Base-by-base conservation (phyloP, 352 stramenopile genomes). In the Globisporangium sylvaticum region DNA sequence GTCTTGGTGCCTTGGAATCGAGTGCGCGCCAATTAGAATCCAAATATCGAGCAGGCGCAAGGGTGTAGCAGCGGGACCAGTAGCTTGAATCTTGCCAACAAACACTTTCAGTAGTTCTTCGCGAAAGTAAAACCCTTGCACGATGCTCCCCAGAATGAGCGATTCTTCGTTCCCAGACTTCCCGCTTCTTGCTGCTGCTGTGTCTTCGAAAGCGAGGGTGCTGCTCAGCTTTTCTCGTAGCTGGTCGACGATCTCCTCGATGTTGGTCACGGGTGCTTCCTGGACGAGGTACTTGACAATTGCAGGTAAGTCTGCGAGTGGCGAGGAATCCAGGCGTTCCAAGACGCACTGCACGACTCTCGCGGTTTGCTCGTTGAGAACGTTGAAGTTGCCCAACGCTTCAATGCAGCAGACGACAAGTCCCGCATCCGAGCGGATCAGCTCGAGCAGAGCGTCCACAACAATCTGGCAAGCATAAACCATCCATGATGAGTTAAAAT, bases 271-370 rank as follows among this genome's bases (percentile, higher is more conserved):
- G 1, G 81, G 76, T 2, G 78, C 71, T 53, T 85, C 77, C 65
- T 88, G 78, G 0, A 90, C 71, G 27, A 90, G 75, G 58, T 88
- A 90, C 57, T 83, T 85, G 62, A 90, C 78, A 50, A 90, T 80
- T n/a, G 70, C 71, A 0, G 81, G 79, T 5, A 90, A 63, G 55
- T 90, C 81, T 0, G 64, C 34, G 1, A 87, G 61, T 27, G 76
- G 73, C 32, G 79, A 85, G 52, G 82, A 87, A 42, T 81, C 67
- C 8, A 89, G 64, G 1, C 79, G 75, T 61, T 86, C 76, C 1
- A 89, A 68, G 10, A 89, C 72, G 60, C 77, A 83, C 37, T 64
- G 46, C 4, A 83, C 62, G 7, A 88, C 76, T 4, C 73, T 61
- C 0, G 66, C 63, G 0, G 72, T 83, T 39, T 87, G 77, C 39